These are phyloP conservation scores for Thelonectria olida DNA, from an alignment of 2,329 filamentous ascomycete genomes.

Conservation along the genomic window DNA sequence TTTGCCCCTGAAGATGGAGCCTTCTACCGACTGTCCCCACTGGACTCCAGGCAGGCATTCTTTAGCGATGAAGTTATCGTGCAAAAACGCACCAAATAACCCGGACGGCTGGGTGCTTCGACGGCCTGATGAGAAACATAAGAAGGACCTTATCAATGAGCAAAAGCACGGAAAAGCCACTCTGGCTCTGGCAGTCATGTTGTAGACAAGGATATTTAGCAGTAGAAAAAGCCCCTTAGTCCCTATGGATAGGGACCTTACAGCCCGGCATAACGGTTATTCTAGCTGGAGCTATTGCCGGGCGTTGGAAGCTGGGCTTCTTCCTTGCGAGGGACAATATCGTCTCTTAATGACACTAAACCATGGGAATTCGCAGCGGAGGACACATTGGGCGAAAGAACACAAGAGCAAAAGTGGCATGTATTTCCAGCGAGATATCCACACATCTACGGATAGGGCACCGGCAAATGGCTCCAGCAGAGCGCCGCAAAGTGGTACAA, in stretches of 20 bases:
- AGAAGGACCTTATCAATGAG: background rate
- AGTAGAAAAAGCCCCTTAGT: background rate
- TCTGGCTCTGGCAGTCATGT: background rate
- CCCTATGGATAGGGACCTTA: background rate
- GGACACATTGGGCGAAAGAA: no score
- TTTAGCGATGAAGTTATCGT: background rate
- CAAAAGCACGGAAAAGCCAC: background rate
- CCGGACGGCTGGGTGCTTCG: conserved; percentile 1
- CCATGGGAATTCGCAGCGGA: no score
- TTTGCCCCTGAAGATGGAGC: background rate
- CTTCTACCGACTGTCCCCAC: background rate
- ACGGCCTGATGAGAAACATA: background rate
- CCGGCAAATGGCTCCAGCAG: no score
- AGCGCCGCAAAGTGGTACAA: no score
- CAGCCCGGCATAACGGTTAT: background rate
- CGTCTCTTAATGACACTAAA: no score
- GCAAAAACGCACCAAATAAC: background rate
- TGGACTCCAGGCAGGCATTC: background rate
- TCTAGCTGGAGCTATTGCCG: background rate
- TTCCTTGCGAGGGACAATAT: no score
- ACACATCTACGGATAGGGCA: no score
- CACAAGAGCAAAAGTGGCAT: no score
- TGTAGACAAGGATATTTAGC: background rate
- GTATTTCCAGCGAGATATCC: no score
- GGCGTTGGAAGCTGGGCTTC: background rate